Evolutionary conservation across 2,329 filamentous ascomycete species (phyloP).

Genomic region (Aspergillus felis): DNA sequence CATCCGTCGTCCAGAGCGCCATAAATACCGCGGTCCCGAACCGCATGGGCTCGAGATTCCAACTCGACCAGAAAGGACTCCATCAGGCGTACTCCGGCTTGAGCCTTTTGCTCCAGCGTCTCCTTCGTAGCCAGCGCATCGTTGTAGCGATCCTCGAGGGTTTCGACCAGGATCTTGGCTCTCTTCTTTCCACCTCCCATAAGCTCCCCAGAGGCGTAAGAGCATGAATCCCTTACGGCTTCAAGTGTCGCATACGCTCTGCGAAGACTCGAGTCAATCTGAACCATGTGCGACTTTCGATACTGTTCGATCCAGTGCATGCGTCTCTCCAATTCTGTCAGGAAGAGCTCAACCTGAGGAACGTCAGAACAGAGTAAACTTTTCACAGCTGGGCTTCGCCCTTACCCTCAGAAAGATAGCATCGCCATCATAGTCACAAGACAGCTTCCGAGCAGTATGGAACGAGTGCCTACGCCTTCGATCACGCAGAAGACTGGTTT

Average conservation of each 20-base stretch:
- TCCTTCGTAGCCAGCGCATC: slow-evolving; percentile 80
- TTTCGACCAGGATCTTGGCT: slow-evolving; percentile 87
- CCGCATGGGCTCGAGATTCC: slow-evolving; percentile 73
- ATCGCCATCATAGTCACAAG: slow-evolving; percentile 44
- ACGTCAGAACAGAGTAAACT: slow-evolving; percentile 5
- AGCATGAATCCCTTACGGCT: slow-evolving; percentile 82
- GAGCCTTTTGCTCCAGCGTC: slow-evolving; percentile 86
- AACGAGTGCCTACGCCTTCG: slow-evolving; percentile 45
- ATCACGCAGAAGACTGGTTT: slow-evolving; percentile 34
- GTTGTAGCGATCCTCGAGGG: slow-evolving; percentile 81
- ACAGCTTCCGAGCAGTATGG: slow-evolving; percentile 39
- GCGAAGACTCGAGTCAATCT: slow-evolving; percentile 77
- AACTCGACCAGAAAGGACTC: slow-evolving; percentile 82
- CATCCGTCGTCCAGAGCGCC: slow-evolving; percentile 76
- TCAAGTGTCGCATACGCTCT: slow-evolving; percentile 82
- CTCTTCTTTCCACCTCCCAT: slow-evolving; percentile 81
- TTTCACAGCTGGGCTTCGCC: neutral
- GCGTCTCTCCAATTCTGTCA: slow-evolving; percentile 79
- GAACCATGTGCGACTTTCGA: slow-evolving; percentile 73
- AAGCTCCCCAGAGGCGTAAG: slow-evolving; percentile 83
- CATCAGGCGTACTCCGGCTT: slow-evolving; percentile 79
- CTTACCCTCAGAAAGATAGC: slow-evolving; percentile 43
- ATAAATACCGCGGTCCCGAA: slow-evolving; percentile 72
- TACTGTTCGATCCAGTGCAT: slow-evolving; percentile 87
- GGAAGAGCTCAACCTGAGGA: slow-evolving; percentile 43